These are phyloP conservation scores for Linum trigynum DNA, from an alignment of 345 rosid genomes.

Conservation along the genomic window DNA sequence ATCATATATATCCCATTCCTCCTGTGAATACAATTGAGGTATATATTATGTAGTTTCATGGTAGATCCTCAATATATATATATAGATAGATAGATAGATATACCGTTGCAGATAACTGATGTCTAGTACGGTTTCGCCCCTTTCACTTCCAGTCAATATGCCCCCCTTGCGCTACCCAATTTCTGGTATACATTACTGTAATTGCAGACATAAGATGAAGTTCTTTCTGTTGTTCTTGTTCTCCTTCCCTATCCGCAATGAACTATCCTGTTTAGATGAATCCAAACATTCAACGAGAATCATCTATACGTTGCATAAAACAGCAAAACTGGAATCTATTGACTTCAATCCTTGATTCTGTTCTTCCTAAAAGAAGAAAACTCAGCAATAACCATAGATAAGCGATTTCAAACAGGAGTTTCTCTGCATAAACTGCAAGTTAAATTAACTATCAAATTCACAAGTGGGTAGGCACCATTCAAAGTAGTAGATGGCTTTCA, in stretches of 20 bases:
- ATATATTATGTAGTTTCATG: neutral
- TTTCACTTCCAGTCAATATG: neutral
- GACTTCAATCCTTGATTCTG: neutral
- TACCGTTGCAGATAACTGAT: no score
- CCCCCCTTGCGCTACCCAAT: neutral
- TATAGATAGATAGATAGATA: no score
- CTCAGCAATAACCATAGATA: neutral
- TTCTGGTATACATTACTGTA: neutral
- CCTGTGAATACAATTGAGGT: conserved; percentile 1
- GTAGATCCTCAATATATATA: neutral
- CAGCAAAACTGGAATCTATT: neutral
- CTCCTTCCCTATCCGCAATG: neutral
- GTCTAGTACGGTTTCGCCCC: neutral
- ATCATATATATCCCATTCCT: neutral
- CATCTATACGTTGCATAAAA: neutral
- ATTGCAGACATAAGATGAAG: neutral
- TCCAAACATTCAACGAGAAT: neutral
- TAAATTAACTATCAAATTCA: neutral
- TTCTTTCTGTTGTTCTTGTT: neutral
- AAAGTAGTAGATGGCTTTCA: neutral
- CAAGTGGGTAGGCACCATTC: neutral
- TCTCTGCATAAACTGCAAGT: neutral
- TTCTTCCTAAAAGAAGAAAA: neutral
- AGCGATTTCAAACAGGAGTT: neutral
- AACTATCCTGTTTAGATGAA: neutral